Evolutionary conservation across 2,329 filamentous ascomycete genomes (phyloP), one percentile per base, ranked within the genome.

Genomic region (Sarocladium brachiariae): DNA sequence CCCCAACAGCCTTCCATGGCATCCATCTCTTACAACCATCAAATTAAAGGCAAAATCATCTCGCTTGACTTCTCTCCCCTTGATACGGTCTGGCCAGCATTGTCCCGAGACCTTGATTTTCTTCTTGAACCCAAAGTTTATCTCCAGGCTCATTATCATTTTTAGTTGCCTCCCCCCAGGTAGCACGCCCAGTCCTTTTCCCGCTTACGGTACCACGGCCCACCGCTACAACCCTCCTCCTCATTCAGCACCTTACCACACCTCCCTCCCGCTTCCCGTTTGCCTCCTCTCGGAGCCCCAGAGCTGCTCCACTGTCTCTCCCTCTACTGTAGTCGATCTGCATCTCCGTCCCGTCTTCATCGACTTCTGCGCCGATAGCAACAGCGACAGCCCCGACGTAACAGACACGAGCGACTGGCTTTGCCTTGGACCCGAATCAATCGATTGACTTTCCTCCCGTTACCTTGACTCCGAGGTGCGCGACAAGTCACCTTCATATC

Each of bases 171-270:
- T 41, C 10, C 18, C 14, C 27, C 19, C 3, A 30, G 16, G 25
- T 11, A 11, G 14, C 25, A 47, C 10, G 5, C 30, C 24, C 37
- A 10, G 18, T 45, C 6, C 9, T n/a, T 27, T 23, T 23, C 33
- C 43, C 43, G 43, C 43, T 47, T 47, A 25, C 43, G 43, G 43
- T 47, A 16, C 31, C 25, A 47, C 43, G 43, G 43, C 43, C 43
- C 27, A 47, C 25, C 25, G 25, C 43, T 47, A 18, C 43, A 33
- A 30, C 43, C 39, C 10, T 47, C 43, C 24, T 47, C 43, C n/a
- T 30, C 19, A 33, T 13, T 23, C n/a, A 31, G 43, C 14, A n/a
- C 43, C 27, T 18, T 47, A 21, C 24, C 19, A 25, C 39, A 25
- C 39, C 43, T 47, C 27, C 46, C 30, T 23, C 46, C 31, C 27